Evolutionary conservation across 208 protist genomes (phyloP).

Genomic region (Trypanosoma brucei): DNA sequence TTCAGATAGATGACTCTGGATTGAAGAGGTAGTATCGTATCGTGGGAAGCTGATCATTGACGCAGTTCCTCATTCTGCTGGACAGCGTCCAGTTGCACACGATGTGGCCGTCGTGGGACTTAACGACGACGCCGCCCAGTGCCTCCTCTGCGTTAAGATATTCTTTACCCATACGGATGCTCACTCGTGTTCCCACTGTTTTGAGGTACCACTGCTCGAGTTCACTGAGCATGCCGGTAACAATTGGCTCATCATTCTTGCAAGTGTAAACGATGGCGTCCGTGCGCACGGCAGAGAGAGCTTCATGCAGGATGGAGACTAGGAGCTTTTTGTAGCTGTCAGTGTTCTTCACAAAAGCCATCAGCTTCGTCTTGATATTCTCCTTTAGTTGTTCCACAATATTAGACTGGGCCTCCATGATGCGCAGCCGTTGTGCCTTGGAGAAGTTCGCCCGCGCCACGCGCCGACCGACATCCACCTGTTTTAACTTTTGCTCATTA

Average conservation of each 20-base stretch:
- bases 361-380: conserved; percentile 53
- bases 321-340: conserved; percentile 66
- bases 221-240: conserved; percentile 42
- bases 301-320: conserved; percentile 60
- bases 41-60: conserved; percentile 87
- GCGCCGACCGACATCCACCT: conserved; percentile 79
- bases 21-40: conserved; percentile 87
- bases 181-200: conserved; percentile 41
- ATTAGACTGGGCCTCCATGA: conserved; percentile 78
- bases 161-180: conserved; percentile 43
- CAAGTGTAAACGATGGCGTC: conserved; percentile 67
- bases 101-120: conserved; percentile 73
- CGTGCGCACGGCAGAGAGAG: conserved; percentile 64
- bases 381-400: conserved; percentile 78
- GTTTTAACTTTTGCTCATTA: conserved; percentile 75
- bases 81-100: conserved; percentile 87
- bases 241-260: conserved; percentile 59
- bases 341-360: conserved; percentile 48
- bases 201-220: conserved; percentile 65
- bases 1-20: conserved; percentile 36
- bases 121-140: conserved; percentile 76
- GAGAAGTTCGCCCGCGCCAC: conserved; percentile 84
- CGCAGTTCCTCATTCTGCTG: conserved; percentile 79
- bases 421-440: conserved; percentile 70
- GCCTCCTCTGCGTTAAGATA: conserved; percentile 61